phyloP scores from a whole-genome alignment of 768 basidiomycete genomes.

The Roridomyces roridus region DNA sequence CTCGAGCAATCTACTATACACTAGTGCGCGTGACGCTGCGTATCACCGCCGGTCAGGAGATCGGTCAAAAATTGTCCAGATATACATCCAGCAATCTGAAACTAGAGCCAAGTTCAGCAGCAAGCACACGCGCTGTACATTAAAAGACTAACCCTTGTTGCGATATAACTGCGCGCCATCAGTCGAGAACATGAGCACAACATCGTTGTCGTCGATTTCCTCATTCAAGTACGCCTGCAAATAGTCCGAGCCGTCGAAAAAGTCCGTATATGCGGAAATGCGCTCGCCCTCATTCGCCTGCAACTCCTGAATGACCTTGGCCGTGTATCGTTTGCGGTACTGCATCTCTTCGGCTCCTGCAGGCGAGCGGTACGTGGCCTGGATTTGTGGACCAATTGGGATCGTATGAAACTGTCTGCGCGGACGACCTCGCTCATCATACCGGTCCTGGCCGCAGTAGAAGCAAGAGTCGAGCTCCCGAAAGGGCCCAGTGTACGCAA shows the following conservation, averaged over 20 bases:
- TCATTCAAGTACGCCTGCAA: conserved; percentile 26
- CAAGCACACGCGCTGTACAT: too few relatives aligned
- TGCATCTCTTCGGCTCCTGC: too few relatives aligned
- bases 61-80: too few relatives aligned
- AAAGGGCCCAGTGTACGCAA: conserved; percentile 34
- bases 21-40: too few relatives aligned
- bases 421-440: too few relatives aligned
- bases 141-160: conserved; percentile 44
- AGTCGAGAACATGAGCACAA: conserved; percentile 23
- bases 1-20: too few relatives aligned
- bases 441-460: conserved; percentile 30
- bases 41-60: too few relatives aligned
- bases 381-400: too few relatives aligned
- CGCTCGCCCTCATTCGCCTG: neutral
- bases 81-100: too few relatives aligned
- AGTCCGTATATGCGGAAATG: conserved; percentile 25
- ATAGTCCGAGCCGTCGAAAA: conserved; percentile 37
- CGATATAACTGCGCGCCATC: conserved; percentile 36
- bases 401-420: too few relatives aligned
- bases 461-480: conserved; percentile 22
- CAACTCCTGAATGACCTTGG: conserved; percentile 27
- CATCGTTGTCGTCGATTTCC: conserved; percentile 30
- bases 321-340: conserved; percentile 29
- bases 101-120: conserved; percentile 46
- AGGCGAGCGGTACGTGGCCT: too few relatives aligned